Evolutionary conservation across 2,329 filamentous ascomycete species (phyloP).

Genomic region (Epichloe gansuensis): DNA sequence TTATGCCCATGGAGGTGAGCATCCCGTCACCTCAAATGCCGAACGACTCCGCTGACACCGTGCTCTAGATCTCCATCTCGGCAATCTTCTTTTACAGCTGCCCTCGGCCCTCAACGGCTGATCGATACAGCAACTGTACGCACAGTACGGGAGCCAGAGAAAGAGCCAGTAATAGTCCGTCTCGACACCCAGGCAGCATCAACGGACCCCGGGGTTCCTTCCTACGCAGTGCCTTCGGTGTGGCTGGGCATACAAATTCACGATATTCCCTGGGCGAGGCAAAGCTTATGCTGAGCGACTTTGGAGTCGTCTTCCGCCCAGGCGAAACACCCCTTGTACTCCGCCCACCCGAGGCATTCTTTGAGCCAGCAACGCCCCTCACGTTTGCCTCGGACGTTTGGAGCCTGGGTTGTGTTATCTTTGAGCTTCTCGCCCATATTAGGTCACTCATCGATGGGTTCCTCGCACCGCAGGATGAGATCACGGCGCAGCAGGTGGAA

Average conservation of each 20-base stretch:
- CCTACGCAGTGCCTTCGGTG: constrained; percentile 2
- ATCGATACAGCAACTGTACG: constrained; percentile 16
- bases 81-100: constrained; percentile 22
- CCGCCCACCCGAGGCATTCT: background rate
- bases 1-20: constrained; percentile 12
- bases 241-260: background rate
- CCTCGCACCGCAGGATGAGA: background rate
- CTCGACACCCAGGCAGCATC: constrained; percentile 9
- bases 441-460: background rate
- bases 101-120: constrained; percentile 12
- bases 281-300: background rate
- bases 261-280: background rate
- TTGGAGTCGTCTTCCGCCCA: background rate
- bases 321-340: background rate
- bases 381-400: background rate
- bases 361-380: background rate
- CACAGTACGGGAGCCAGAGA: constrained; percentile 12
- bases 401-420: background rate
- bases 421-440: background rate
- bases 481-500: background rate
- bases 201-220: background rate
- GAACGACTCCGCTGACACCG: background rate
- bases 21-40: too few relatives aligned
- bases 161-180: constrained; percentile 12
- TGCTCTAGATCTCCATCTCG: constrained; percentile 18